phyloP scores from a whole-genome alignment of 2,329 filamentous ascomycete genomes.

The Aspergillus fischeri region DNA sequence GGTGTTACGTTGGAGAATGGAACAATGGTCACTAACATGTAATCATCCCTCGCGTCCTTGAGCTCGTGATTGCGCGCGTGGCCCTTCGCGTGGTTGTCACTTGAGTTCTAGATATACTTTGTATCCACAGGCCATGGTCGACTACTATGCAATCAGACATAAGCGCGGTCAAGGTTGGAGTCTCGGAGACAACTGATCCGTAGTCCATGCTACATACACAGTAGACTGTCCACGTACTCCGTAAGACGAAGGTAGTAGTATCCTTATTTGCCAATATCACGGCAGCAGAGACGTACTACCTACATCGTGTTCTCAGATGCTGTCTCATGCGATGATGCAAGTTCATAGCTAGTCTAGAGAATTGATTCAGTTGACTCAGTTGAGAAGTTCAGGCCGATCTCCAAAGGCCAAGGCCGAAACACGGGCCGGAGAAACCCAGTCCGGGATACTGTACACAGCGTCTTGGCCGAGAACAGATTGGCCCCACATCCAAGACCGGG shows the following conservation, averaged over 20 bases:
- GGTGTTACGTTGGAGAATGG: not conserved
- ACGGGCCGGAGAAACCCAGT: constrained; percentile 1
- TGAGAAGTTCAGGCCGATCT: too few species aligned
- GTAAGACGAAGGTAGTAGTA: too few species aligned
- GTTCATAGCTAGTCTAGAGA: too few species aligned
- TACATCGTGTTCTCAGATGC: too few species aligned
- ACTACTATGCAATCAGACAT: constrained; percentile 2
- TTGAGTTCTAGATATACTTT: not conserved
- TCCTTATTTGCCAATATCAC: too few species aligned
- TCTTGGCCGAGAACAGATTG: not conserved
- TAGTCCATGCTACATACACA: too few species aligned
- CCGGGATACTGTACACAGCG: not conserved
- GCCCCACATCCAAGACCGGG: not conserved
- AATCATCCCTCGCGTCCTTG: constrained; percentile 1
- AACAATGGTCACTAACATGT: not conserved
- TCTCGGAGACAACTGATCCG: constrained; percentile 5
- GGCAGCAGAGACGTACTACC: too few species aligned
- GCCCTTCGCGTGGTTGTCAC: constrained; percentile 11
- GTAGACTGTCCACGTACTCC: too few species aligned
- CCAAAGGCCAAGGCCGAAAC: not conserved
- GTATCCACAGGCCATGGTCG: not conserved
- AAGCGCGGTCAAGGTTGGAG: constrained; percentile 1
- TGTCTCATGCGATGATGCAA: too few species aligned
- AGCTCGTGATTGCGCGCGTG: constrained; percentile 3
- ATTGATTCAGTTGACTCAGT: too few species aligned